These are phyloP conservation scores for Ormosia emarginata DNA, from an alignment of 306 rosid species.

Conservation along the genomic window DNA sequence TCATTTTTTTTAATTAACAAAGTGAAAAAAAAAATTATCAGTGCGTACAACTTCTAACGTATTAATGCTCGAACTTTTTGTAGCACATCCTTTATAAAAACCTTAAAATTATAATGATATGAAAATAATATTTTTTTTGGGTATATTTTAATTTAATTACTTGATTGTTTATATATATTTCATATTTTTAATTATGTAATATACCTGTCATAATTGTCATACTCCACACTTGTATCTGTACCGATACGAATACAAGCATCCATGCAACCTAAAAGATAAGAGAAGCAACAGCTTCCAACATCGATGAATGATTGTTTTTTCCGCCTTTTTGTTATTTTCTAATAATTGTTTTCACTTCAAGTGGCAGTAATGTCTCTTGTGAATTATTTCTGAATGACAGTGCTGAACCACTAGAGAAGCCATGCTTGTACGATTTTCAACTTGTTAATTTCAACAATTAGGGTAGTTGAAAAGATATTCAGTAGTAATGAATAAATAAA, in stretches of 20 bases:
- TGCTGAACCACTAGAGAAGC: not conserved
- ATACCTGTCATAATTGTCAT: not conserved
- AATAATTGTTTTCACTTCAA: not conserved
- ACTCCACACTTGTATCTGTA: not conserved
- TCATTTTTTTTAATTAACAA: too few relatives aligned
- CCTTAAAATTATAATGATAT: too few relatives aligned
- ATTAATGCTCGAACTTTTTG: too few relatives aligned
- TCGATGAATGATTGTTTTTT: not conserved
- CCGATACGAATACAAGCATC: not conserved
- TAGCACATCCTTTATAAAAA: too few relatives aligned
- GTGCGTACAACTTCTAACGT: too few relatives aligned
- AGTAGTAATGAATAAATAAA: not conserved
- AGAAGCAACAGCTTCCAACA: not conserved
- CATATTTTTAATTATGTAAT: not conserved
- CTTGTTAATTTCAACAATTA: not conserved
- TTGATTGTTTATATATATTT: not conserved
- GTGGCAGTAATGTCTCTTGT: not conserved
- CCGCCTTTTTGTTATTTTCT: not conserved
- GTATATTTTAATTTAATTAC: too few relatives aligned
- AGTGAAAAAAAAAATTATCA: too few relatives aligned
- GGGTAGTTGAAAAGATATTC: not conserved
- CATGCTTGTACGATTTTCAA: not conserved
- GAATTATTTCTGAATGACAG: not conserved
- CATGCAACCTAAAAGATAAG: not conserved
- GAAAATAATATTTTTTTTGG: too few relatives aligned